These are phyloP conservation scores for Phyllosticta capitalensis DNA, from an alignment of 2,329 filamentous ascomycete species.

Conservation along the genomic window DNA sequence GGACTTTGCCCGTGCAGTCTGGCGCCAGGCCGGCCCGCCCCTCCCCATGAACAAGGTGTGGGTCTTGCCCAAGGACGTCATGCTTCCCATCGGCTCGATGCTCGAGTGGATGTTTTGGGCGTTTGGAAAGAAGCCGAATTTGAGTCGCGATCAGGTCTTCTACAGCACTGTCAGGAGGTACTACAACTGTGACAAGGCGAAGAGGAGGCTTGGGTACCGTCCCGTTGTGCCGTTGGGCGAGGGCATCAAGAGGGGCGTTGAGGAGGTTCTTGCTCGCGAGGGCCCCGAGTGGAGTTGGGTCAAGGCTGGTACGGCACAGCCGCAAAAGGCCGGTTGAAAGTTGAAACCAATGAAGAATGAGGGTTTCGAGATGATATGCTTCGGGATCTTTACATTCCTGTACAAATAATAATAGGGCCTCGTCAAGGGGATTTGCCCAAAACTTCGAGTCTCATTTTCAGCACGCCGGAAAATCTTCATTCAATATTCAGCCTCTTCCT, in stretches of 20 bases:
- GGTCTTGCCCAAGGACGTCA: conserved; percentile 33
- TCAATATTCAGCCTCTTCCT: too few relatives aligned
- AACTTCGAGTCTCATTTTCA: too few relatives aligned
- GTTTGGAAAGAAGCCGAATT: conserved; percentile 35
- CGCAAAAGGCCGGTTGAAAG: neutral
- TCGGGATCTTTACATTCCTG: neutral
- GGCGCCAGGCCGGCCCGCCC: conserved; percentile 35
- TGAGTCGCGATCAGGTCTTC: conserved; percentile 42
- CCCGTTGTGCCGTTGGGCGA: conserved; percentile 59
- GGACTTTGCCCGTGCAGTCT: conserved; percentile 40
- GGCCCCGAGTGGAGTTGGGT: conserved; percentile 10
- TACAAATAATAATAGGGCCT: neutral
- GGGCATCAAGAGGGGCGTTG: conserved; percentile 42
- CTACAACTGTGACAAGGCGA: conserved; percentile 69
- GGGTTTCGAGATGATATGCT: neutral
- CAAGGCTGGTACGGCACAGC: conserved; percentile 1
- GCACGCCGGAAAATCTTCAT: too few relatives aligned
- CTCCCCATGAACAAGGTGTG: conserved; percentile 31
- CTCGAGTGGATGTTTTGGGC: conserved; percentile 38
- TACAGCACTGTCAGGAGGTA: conserved; percentile 69
- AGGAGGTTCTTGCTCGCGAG: conserved; percentile 24
- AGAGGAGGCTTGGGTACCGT: conserved; percentile 57
- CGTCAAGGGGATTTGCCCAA: too few relatives aligned
- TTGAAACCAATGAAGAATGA: neutral
- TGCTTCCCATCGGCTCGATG: conserved; percentile 32